Conservation (phyloP, 2,329 filamentous ascomycete species). For the Dothistroma septosporum region DNA sequence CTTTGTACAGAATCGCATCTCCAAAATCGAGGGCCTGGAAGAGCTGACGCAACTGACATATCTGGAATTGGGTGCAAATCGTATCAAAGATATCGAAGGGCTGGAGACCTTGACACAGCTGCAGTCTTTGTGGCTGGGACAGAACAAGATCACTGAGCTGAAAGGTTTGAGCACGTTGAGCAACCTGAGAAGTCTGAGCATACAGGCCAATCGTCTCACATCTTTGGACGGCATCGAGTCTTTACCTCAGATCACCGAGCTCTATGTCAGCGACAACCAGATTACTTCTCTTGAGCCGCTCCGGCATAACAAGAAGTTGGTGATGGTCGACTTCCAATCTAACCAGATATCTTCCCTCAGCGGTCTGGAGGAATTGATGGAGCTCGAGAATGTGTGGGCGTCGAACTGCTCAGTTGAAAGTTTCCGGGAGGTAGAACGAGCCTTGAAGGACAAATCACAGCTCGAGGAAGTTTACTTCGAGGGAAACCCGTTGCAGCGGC, state of each 20-base stretch:
- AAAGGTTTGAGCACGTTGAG: constrained; percentile 69
- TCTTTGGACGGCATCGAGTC: constrained; percentile 70
- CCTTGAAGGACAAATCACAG: constrained; percentile 71
- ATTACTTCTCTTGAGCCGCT: constrained; percentile 73
- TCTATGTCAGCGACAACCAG: constrained; percentile 95
- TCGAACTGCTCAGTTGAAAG: constrained; percentile 78
- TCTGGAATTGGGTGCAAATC: constrained; percentile 87
- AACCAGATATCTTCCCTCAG: constrained; percentile 75
- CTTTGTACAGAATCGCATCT: constrained; percentile 93
- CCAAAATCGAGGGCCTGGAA: constrained; percentile 77
- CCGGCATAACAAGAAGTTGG: constrained; percentile 52
- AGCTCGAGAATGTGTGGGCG: constrained; percentile 90
- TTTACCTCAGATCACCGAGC: constrained; percentile 75
- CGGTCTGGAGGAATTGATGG: constrained; percentile 63
- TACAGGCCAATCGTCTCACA: constrained; percentile 90
- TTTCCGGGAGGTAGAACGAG: constrained; percentile 76
- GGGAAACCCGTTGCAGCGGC: constrained; percentile 81
- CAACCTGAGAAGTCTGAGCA: constrained; percentile 81
- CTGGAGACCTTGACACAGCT: constrained; percentile 71
- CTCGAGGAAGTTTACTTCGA: constrained; percentile 94
- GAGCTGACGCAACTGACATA: constrained; percentile 70
- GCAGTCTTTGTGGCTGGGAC: constrained; percentile 90
- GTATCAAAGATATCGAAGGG: constrained; percentile 83
- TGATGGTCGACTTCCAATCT: constrained; percentile 81
- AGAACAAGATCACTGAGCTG: constrained; percentile 91